Evolutionary conservation across 1,139 yeast genomes (phyloP).

Genomic region (Geotrichum klebahnii): DNA sequence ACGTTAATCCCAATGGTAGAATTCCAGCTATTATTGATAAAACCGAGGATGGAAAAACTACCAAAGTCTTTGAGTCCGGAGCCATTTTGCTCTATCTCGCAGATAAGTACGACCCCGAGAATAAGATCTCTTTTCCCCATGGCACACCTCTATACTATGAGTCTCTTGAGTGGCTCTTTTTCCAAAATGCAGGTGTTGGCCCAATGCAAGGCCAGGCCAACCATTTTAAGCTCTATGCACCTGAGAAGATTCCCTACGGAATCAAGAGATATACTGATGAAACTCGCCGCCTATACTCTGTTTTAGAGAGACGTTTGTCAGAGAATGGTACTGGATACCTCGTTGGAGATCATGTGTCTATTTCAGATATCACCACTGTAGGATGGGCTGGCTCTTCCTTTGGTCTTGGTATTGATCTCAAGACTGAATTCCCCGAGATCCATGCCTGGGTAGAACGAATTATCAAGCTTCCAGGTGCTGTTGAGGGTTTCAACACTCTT

Average conservation of each 20-base stretch:
- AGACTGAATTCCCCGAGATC: slow-evolving; percentile 44
- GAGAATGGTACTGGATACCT: slow-evolving; percentile 48
- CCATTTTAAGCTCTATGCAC: slow-evolving; percentile 46
- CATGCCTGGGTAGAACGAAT: slow-evolving; percentile 47
- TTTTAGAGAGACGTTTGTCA: slow-evolving; percentile 48
- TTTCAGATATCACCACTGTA: slow-evolving; percentile 51
- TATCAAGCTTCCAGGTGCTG: slow-evolving; percentile 41
- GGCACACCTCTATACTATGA: slow-evolving; percentile 50
- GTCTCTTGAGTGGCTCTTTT: slow-evolving; percentile 50
- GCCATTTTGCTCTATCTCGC: slow-evolving; percentile 56
- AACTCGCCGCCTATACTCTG: slow-evolving; percentile 51
- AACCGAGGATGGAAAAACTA: slow-evolving; percentile 34
- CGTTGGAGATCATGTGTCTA: slow-evolving; percentile 53
- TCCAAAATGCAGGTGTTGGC: slow-evolving; percentile 58
- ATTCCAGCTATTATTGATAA: slow-evolving; percentile 54
- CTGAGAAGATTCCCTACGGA: slow-evolving; percentile 51
- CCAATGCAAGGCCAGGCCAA: slow-evolving; percentile 60
- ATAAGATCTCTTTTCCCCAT: slow-evolving; percentile 46
- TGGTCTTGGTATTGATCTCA: slow-evolving; percentile 40
- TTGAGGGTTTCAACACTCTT: slow-evolving; percentile 35
- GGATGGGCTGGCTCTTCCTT: slow-evolving; percentile 38
- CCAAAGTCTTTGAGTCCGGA: slow-evolving; percentile 48
- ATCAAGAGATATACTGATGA: slow-evolving; percentile 50
- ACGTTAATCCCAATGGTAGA: slow-evolving; percentile 57
- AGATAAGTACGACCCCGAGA: slow-evolving; percentile 54